These are phyloP conservation scores for Scheffersomyces insectosa DNA, from an alignment of 1,139 yeast genomes.

Conservation along the genomic window DNA sequence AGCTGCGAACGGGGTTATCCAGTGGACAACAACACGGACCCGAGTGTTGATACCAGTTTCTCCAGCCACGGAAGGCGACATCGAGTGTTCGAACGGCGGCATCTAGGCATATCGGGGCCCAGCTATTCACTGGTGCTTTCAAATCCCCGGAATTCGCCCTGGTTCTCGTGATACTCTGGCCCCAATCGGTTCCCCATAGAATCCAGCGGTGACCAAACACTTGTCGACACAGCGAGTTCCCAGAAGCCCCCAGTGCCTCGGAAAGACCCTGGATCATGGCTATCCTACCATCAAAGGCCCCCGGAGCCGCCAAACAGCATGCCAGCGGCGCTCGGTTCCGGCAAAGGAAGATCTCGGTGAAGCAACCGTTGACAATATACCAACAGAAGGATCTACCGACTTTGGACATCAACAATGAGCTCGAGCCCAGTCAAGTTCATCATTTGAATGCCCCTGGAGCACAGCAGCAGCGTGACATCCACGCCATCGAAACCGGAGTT, in stretches of 20 bases:
- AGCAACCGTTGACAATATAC: conserved; percentile 81
- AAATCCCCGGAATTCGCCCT: too few species aligned
- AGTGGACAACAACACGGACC: neutral
- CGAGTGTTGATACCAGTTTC: too few species aligned
- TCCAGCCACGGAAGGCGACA: too few species aligned
- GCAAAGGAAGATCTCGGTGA: conserved; percentile 87
- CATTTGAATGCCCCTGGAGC: conserved; percentile 40
- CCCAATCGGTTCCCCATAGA: too few species aligned
- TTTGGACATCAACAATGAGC: conserved; percentile 51
- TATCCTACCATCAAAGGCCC: conserved; percentile 20
- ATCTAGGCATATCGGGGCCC: too few species aligned
- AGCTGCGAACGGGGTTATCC: neutral
- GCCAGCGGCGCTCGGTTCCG: conserved; percentile 72
- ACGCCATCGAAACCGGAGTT: conserved; percentile 95
- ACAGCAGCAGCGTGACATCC: conserved; percentile 79
- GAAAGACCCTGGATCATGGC: conserved; percentile 11
- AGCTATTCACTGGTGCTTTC: too few species aligned
- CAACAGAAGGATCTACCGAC: conserved; percentile 80
- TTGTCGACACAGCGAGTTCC: too few species aligned
- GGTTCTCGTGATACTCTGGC: too few species aligned
- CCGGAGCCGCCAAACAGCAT: conserved; percentile 35
- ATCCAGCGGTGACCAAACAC: too few species aligned
- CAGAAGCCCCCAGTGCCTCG: too few species aligned
- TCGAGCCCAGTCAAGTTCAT: conserved; percentile 48
- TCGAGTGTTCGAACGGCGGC: too few species aligned